Conservation (phyloP, 179 eudicot species). For the Beta macrorhiza region DNA sequence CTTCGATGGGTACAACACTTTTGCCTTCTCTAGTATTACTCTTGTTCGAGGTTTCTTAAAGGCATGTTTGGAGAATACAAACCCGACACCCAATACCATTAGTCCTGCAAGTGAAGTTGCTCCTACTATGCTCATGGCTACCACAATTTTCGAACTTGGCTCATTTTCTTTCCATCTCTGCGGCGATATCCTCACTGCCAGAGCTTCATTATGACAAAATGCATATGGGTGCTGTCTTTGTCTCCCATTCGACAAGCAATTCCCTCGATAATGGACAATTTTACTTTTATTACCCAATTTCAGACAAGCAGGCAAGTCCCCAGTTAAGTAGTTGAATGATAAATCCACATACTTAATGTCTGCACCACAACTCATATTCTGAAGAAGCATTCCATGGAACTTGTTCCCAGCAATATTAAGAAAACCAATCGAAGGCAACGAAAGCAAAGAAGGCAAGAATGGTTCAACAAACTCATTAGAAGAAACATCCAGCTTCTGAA, state of each 20-base stretch:
- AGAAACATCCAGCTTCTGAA: conserved; percentile 61
- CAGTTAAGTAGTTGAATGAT: conserved; percentile 59
- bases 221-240: conserved; percentile 42
- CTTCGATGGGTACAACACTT: conserved; percentile 46
- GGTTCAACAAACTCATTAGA: conserved; percentile 49
- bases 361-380: conserved; percentile 50
- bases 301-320: conserved; percentile 65
- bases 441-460: conserved; percentile 39
- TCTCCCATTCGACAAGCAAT: conserved; percentile 48
- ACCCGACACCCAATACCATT: conserved; percentile 40
- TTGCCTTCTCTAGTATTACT: conserved; percentile 51
- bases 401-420: conserved; percentile 58
- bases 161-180: conserved; percentile 26
- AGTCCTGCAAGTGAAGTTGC: conserved; percentile 52
- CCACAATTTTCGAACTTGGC: conserved; percentile 40
- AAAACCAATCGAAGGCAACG: conserved; percentile 54
- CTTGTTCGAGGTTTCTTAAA: conserved; percentile 41
- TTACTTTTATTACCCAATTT: conserved; percentile 14
- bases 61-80: conserved; percentile 27
- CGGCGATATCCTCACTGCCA: conserved; percentile 57
- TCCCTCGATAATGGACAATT: conserved; percentile 44
- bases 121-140: conserved; percentile 64
- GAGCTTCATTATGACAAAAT: conserved; percentile 59
- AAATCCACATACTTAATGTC: conserved; percentile 51
- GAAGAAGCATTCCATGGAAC: conserved; percentile 54